Evolutionary conservation across 2,329 filamentous ascomycete genomes (phyloP), one percentile per base, ranked within the genome.

Genomic region (Colletotrichum falcatum): DNA sequence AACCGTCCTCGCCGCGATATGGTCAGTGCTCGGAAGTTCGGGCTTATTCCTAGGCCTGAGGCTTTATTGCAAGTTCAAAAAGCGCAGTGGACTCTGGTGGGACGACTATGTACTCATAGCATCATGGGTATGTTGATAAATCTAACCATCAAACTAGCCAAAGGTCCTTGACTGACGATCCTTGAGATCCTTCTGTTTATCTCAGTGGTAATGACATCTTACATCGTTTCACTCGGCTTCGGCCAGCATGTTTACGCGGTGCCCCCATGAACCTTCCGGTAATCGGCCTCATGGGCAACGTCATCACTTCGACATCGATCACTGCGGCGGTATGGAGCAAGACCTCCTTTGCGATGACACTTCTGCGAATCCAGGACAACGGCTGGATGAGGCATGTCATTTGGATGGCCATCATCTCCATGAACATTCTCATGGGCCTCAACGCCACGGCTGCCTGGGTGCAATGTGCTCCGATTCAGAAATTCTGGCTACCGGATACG

Each of bases 281-380:
- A 26, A 56, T 70, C 5, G 55, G 65, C n/a, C 66, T 76, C 37
- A 67, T 74, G 26, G 76, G 76, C 35, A 77, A 78, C 35, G 64
- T 79, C 5, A 74, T 74, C 5, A 78, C 75, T 3, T 65, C 74
- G 5, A 78, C 79, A 53, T 79, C 78, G 11, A 77, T 81, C n/a
- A 71, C 78, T 20, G 77, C 80, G 1, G 81, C 80, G 5, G 75
- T 79, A 1, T 76, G 75, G 64, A 81, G 79, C 70, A 83, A 82
- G 67, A 79, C 80, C 0, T 81, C 81, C 0, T 81, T 83, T 65
- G 79, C 79, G 12, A 73, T 81, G n/a, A 81, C 80, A 0, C 71
- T 81, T 3, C 74, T 81, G 28, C 75, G 79, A 5, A 76, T 81
- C 39, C 73, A 75, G 5, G 54, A 65, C 72, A 78, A 79, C 66